Base-by-base conservation (phyloP, 2,329 filamentous ascomycete genomes). In the Talaromyces sp. region DNA sequence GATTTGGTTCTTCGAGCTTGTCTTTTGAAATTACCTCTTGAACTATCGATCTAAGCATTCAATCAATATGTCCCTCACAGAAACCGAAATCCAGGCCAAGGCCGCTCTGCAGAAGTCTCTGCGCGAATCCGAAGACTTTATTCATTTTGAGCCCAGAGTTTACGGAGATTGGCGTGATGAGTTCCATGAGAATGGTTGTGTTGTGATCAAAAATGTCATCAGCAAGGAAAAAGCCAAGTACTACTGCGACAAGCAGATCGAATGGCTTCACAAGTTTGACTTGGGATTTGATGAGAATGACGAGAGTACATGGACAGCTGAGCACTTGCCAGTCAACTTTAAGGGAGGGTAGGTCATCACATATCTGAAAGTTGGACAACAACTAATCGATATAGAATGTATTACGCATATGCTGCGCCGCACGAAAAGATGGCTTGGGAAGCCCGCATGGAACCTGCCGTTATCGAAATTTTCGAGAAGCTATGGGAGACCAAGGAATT, bases 241-340 rank as follows among this genome's bases (percentile, higher is more conserved):
- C 55, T 80, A 80, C 63, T 67, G 67, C 59, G 65, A 76, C 21
- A 77, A 77, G 64, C 71, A 73, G 62, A 69, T 77, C 21, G 66
- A 77, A 56, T 81, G 78, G 77, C 68, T 80, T 7, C 70, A 77
- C 56, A 75, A 72, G 2, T 80, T 79, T 52, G 68, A 69, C 0
- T 68, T 73, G 2, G 77, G 74, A 2, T 80, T 80, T 53, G 72
- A 79, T 55, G 67, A 70, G 38, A 71, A 75, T 7, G 69, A 77
- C 60, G 65, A 68, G 8, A 62, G 56, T 7, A 81, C 79, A 9
- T 81, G 77, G 77, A 77, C 71, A 1, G 69, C 69, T 5, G 75
- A 79, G 6, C 72, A 80, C 61, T 69, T 82, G 1, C 80, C 80
- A 1, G 68, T 73, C 9, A 70, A 68, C 64, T 74, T 75, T 67